Evolutionary conservation across 768 basidiomycete species (phyloP).

Genomic region (Auricularia cornea): DNA sequence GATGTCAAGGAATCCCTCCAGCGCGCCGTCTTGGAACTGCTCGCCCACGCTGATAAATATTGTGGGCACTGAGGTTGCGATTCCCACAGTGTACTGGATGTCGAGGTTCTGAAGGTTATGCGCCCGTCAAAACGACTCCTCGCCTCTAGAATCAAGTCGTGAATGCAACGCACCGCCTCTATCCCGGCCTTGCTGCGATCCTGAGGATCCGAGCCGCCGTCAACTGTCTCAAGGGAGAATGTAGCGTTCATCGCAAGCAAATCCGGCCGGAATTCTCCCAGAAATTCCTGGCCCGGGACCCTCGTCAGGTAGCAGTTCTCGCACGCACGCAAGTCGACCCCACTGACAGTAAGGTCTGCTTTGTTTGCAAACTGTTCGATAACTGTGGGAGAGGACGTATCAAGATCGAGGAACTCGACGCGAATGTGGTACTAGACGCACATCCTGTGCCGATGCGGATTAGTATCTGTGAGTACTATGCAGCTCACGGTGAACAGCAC

Average conservation of each 20-base stretch:
- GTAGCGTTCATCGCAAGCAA: constrained; percentile 6
- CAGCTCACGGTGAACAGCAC: no score
- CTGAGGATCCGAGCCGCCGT: constrained; percentile 9
- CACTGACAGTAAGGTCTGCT: constrained; percentile 12
- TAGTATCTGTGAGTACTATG: no score
- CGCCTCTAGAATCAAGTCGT: not conserved
- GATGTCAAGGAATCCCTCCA: constrained; percentile 20
- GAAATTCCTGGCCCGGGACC: constrained; percentile 4
- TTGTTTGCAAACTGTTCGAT: constrained; percentile 15
- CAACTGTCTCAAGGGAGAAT: constrained; percentile 6
- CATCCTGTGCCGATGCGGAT: no score
- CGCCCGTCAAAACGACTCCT: not conserved
- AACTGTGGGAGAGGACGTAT: no score
- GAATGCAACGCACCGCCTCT: constrained; percentile 3
- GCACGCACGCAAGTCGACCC: no score
- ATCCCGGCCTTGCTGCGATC: constrained; percentile 5
- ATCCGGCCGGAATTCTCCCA: constrained; percentile 6
- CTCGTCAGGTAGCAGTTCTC: not conserved
- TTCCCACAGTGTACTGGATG: constrained; percentile 29
- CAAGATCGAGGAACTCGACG: no score
- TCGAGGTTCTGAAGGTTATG: constrained; percentile 25
- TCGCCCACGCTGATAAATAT: constrained; percentile 21
- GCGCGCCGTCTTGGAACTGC: constrained; percentile 10
- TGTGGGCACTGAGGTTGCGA: constrained; percentile 21
- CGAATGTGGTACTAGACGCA: constrained; percentile 12